Base-by-base conservation (phyloP, 1,139 yeast species). In the Suhomyces maxii region DNA sequence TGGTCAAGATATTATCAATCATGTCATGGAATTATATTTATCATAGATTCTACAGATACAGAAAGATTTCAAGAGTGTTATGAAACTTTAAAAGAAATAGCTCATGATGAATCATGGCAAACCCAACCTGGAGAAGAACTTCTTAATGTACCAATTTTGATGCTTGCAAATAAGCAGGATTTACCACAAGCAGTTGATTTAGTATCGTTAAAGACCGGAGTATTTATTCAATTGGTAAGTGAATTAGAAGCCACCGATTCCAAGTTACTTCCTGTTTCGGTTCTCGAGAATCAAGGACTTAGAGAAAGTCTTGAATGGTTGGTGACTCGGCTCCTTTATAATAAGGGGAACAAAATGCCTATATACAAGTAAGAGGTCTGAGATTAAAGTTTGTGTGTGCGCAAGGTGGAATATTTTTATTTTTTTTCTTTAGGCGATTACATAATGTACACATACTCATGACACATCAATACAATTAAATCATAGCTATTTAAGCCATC, bases 81-180 rank as follows among this genome's bases (percentile, higher is more conserved):
- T 55, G 81, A 82, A 32, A 77, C 86, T 1, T 69, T 87, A 42
- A 67, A 67, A 46, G 73, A 64, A 36, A 67, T 72, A n/a, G 69
- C 77, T 9, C 71, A 69, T 59, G 75, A 75, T 56, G 65, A 69
- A 37, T 65, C 67, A 39, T 74, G 79, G 79, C 54, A 57, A 14
- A 39, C 41, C 23, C 44, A 41, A 23, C 52, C 42, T 12, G 50
- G 43, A 10, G 45, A 38, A 8, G 47, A 44, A 11, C 55, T 59
- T 51, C 91, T 73, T 42, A 73, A 93, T 38, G 86, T 90, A 11
- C 99, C 98, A 0, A 82, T 93, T 8, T 71, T 93, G 45, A 90
- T 93, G 97, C 74, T 93, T 61, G 98, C 97, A 8, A 93, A 93
- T 65, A 93, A 93, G 65, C 97, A 90, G 69, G 99, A 93, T 66